A percentile compares a stretch with the other conserved stretches of the same genome.
phyloP scores from a whole-genome alignment of 208 protist species.

The Leishmania tropica region DNA sequence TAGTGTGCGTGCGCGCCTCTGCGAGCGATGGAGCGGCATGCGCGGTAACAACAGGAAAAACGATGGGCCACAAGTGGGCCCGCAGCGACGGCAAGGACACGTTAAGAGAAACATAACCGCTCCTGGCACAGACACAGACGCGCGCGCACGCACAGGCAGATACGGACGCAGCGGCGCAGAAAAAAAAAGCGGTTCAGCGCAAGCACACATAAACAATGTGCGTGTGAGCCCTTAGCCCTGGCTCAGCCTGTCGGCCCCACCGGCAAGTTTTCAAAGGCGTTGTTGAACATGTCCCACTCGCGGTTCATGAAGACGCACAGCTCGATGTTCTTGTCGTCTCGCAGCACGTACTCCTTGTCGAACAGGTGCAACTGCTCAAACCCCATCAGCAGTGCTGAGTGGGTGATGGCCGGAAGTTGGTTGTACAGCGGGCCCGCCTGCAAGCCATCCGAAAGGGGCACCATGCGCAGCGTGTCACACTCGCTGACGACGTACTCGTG shows the following conservation, averaged over 20 bases:
- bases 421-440: slow-evolving; percentile 74
- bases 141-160: background rate
- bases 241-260: slow-evolving; percentile 4
- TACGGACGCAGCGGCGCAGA: background rate
- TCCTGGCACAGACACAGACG: background rate
- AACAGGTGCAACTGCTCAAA: slow-evolving; percentile 86
- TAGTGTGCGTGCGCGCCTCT: background rate
- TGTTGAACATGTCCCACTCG: slow-evolving; percentile 86
- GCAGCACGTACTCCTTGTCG: slow-evolving; percentile 79
- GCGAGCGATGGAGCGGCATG: background rate
- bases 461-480: slow-evolving; percentile 72
- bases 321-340: slow-evolving; percentile 72
- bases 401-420: slow-evolving; percentile 72
- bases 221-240: background rate
- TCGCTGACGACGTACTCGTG: slow-evolving; percentile 86
- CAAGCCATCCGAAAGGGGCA: slow-evolving; percentile 68
- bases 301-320: slow-evolving; percentile 90
- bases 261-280: slow-evolving; percentile 60
- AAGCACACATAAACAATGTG: background rate
- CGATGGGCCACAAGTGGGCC: background rate
- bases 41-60: background rate
- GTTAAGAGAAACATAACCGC: background rate
- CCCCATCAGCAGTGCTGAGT: slow-evolving; percentile 70
- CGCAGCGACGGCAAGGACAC: background rate
- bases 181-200: background rate